A percentile compares a stretch with the other conserved stretches of the same genome.
phyloP scores from a whole-genome alignment of 345 rosid genomes.

The Lumnitzera racemosa region DNA sequence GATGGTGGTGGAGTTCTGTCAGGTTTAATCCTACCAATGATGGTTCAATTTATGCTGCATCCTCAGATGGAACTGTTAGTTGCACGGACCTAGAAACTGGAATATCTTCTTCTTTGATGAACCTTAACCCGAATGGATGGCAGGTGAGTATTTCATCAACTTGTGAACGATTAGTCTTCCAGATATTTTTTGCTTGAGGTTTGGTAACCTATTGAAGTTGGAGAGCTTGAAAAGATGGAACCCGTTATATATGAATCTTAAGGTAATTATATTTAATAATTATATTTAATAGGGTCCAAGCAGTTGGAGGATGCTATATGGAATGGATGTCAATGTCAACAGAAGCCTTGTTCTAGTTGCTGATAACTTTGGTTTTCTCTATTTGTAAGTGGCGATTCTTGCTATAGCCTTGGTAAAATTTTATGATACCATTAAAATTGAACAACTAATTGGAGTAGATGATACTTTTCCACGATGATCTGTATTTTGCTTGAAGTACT shows the following conservation, averaged over 20 bases:
- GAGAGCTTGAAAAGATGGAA: background rate
- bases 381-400: slow-evolving; percentile 47
- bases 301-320: slow-evolving; percentile 91
- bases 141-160: slow-evolving; percentile 37
- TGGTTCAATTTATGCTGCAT: slow-evolving; percentile 69
- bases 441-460: background rate
- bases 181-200: background rate
- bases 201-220: background rate
- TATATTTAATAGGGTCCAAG: slow-evolving; percentile 41
- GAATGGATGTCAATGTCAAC: slow-evolving; percentile 86
- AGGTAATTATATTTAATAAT: slow-evolving; percentile 11
- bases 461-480: too few species aligned
- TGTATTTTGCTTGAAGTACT: too few species aligned
- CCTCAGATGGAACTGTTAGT: slow-evolving; percentile 95
- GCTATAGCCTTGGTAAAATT: background rate
- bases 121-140: slow-evolving; percentile 93
- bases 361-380: slow-evolving; percentile 78
- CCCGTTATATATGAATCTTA: background rate
- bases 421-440: background rate
- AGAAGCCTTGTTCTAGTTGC: slow-evolving; percentile 71
- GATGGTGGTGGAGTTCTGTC: slow-evolving; percentile 7
- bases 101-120: slow-evolving; percentile 62
- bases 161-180: background rate
- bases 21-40: slow-evolving; percentile 81
- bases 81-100: slow-evolving; percentile 92